Evolutionary conservation across 2,329 filamentous ascomycete species (phyloP), one percentile per base, ranked within the genome.

Genomic region (Aspergillus novofumigatus): DNA sequence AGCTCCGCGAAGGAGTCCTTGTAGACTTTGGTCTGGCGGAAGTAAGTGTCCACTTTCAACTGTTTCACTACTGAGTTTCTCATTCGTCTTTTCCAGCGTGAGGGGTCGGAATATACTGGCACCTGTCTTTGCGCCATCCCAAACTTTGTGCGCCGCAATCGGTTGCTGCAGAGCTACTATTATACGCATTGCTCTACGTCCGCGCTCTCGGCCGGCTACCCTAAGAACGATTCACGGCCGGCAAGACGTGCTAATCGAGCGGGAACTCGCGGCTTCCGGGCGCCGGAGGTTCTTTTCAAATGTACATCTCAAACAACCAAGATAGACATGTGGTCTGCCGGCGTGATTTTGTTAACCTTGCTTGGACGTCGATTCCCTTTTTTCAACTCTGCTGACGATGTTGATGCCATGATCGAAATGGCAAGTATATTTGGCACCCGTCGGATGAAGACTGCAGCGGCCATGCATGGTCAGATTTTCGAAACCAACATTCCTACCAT

Each of bases 11-110:
- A 55, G 94, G 94, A 44, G 93, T 99, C 1, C 83, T 99, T 0
- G 94, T 99, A n/a, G 94, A 99, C 71, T 99, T 99, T 77, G 94
- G 94, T n/a, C 83, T 99, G 17, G 94, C 94, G 38, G 94, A 99
- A 77, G 77, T 78, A 68, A 56, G 67, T 57, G 54, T 26, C 35
- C 21, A 14, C 21, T 11, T 23, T 25, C 9, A 23, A 14, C 7
- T 5, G 14, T 47, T 5, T 21, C 23, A 14, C 9, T 45, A 7
- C 20, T 5, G 44, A 21, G 26, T 25, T 47, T 23, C 44, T 47
- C 20, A 47, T 47, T 25, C 44, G 21, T 26, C 10, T 26, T 44
- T 47, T 47, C 23, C 50, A 75, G 72, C 81, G 87, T 52, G 86
- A 91, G 69, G 88, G 73, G n/a, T 71, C 70, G 28, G 72, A 75